These are phyloP conservation scores for Dictyostelium purpureum DNA, from an alignment of 78 protist genomes.

Conservation along the genomic window DNA sequence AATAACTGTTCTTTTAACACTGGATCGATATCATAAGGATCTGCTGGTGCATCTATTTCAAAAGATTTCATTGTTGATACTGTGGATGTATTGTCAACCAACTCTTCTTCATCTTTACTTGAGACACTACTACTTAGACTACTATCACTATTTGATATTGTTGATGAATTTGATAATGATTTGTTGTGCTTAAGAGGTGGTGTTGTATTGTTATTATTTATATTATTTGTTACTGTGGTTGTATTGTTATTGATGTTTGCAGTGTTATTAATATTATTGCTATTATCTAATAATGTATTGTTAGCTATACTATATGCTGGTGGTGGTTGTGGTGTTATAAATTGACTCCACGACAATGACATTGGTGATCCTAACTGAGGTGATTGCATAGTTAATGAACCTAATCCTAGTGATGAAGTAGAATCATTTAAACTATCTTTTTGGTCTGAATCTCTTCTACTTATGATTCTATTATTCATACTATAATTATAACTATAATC, in stretches of 20 bases:
- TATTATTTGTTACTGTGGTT: too few species aligned
- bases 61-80: neutral
- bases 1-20: neutral
- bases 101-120: neutral
- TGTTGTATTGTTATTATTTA: neutral
- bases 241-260: too few species aligned
- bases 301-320: neutral
- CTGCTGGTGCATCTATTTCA: neutral
- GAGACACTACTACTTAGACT: neutral
- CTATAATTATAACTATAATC: slow-evolving; percentile 1
- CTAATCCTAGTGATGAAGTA: neutral
- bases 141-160: neutral
- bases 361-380: neutral
- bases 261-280: too few species aligned
- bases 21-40: slow-evolving; percentile 51
- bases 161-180: neutral
- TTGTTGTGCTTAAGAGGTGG: too few species aligned
- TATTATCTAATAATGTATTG: too few species aligned
- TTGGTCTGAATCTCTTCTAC: neutral
- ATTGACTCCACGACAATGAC: too few species aligned
- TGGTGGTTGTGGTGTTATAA: neutral
- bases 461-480: neutral
- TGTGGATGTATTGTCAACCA: neutral
- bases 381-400: neutral
- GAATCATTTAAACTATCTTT: neutral